Percentiles rank a stretch among this genome's conserved stretches.
These are phyloP conservation scores for Cryptococcus sp. DNA, from an alignment of 1,284 basidiomycete genomes.

Conservation along the genomic window DNA sequence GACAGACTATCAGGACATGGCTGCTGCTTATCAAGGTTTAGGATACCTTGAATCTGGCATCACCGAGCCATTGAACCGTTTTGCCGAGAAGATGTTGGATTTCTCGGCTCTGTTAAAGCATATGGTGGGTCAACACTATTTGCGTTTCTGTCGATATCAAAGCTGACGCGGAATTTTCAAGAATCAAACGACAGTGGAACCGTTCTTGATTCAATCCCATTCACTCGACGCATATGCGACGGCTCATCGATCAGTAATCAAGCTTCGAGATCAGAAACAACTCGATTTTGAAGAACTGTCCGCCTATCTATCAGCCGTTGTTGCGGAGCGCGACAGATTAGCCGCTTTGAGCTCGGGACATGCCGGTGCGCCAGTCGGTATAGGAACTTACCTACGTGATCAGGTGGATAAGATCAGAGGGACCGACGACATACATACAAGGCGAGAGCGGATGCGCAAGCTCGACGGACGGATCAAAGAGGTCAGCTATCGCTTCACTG, in stretches of 20 bases:
- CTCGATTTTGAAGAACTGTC: slow-evolving; percentile 97
- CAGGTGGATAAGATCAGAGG: slow-evolving; percentile 87
- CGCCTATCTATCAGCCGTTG: slow-evolving; percentile 88
- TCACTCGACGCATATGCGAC: slow-evolving; percentile 85
- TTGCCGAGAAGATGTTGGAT: slow-evolving; percentile 90
- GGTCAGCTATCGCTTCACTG: slow-evolving; percentile 58
- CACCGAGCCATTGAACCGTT: slow-evolving; percentile 92
- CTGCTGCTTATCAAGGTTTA: slow-evolving; percentile 90
- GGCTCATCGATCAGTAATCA: slow-evolving; percentile 86
- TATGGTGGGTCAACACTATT: slow-evolving; percentile 63
- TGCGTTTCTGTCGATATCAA: background rate
- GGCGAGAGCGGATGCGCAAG: slow-evolving; percentile 84
- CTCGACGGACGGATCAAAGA: slow-evolving; percentile 92
- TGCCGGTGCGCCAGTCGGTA: slow-evolving; percentile 59
- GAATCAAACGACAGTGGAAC: slow-evolving; percentile 83
- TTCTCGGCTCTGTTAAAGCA: slow-evolving; percentile 84
- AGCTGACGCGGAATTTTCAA: slow-evolving; percentile 39
- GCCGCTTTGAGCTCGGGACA: slow-evolving; percentile 71
- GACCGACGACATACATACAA: slow-evolving; percentile 86
- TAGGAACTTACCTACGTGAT: slow-evolving; percentile 91
- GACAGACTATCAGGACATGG: slow-evolving; percentile 94
- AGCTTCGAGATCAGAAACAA: slow-evolving; percentile 96
- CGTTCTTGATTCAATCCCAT: slow-evolving; percentile 84
- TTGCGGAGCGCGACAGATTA: slow-evolving; percentile 86
- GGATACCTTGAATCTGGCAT: slow-evolving; percentile 98